phyloP scores from a whole-genome alignment of 768 basidiomycete genomes.

The Pulveroboletus ravenelii region DNA sequence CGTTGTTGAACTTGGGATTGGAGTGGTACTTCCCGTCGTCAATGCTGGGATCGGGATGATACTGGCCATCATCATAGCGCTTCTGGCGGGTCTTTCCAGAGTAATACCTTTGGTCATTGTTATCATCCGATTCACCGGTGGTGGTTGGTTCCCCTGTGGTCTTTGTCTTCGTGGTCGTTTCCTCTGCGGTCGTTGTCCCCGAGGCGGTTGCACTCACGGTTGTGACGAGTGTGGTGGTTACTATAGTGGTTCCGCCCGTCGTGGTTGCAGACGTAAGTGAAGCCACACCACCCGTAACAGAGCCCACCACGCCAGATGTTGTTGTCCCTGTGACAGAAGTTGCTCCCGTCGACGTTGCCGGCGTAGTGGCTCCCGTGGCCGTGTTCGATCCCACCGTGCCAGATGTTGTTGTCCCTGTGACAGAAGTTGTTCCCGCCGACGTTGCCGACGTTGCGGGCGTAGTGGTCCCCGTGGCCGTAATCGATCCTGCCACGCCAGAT shows the following conservation, averaged over 20 bases:
- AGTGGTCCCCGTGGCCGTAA: too few relatives aligned
- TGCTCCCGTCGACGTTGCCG: too few relatives aligned
- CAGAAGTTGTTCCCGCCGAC: too few relatives aligned
- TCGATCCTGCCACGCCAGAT: too few relatives aligned
- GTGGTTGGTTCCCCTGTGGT: background rate
- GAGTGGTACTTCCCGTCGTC: conserved; percentile 8
- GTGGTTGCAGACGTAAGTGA: background rate
- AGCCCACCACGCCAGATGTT: too few relatives aligned
- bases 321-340: too few relatives aligned
- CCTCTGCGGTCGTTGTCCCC: background rate
- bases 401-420: too few relatives aligned
- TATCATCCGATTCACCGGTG: background rate
- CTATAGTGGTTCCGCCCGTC: background rate
- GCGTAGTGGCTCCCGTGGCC: too few relatives aligned
- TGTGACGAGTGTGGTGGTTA: background rate
- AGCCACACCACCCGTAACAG: too few relatives aligned
- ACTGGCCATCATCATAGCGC: conserved; percentile 10
- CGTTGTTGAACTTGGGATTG: conserved; percentile 3
- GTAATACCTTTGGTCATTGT: background rate
- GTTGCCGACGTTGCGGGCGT: too few relatives aligned
- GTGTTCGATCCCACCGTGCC: too few relatives aligned
- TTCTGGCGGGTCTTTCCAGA: background rate
- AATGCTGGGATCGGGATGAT: conserved; percentile 3
- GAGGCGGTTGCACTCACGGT: background rate
- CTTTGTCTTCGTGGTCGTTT: background rate